These are phyloP conservation scores for Oryza australiensis DNA, from an alignment of 176 grass and related monocot species.

Conservation along the genomic window DNA sequence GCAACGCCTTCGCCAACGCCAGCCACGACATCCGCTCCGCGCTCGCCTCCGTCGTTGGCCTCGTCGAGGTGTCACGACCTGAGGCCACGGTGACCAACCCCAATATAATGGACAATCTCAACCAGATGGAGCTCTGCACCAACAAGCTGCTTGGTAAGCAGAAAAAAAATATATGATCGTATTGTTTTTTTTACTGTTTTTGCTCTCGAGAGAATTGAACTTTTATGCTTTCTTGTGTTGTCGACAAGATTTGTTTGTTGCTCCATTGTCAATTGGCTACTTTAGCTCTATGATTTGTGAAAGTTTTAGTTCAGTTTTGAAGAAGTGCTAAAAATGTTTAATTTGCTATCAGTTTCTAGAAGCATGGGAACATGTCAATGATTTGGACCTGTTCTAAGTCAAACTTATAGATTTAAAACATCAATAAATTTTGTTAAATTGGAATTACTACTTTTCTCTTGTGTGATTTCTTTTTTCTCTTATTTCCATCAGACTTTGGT, in stretches of 20 bases:
- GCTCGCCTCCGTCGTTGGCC: conserved; percentile 43
- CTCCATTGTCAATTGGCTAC: not conserved
- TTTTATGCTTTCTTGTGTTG: no score
- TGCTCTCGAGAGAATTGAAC: no score
- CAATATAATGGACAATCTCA: conserved; percentile 42
- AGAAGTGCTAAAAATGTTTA: no score
- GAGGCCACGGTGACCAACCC: conserved; percentile 27
- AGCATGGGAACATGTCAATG: no score
- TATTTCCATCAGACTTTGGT: no score
- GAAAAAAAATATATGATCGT: not conserved
- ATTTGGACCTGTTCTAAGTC: no score
- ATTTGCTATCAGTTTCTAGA: no score
- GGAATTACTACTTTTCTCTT: no score
- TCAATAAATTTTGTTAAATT: no score
- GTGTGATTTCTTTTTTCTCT: no score
- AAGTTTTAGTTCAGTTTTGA: no score
- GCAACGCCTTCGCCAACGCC: conserved; percentile 63
- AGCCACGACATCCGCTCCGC: conserved; percentile 74
- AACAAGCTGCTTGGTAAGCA: conserved; percentile 66
- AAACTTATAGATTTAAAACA: no score
- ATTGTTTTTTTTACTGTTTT: not conserved
- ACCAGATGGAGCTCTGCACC: conserved; percentile 52
- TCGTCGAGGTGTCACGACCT: conserved; percentile 44
- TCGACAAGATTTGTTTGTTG: not conserved
- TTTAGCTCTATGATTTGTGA: not conserved